These are phyloP conservation scores for Eragrostis nindensis DNA, from an alignment of 176 grass and related monocot species.

Conservation along the genomic window DNA sequence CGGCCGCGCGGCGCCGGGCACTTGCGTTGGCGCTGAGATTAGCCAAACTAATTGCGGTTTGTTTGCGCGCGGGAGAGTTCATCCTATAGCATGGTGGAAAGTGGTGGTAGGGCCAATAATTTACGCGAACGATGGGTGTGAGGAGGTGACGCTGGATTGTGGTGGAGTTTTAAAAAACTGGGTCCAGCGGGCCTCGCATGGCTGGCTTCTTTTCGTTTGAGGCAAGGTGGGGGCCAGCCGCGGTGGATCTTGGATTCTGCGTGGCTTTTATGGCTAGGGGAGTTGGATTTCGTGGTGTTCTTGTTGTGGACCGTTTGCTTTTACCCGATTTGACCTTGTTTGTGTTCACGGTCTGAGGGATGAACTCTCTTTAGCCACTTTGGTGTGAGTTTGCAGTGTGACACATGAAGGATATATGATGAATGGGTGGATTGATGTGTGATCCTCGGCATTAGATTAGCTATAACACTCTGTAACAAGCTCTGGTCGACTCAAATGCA, in stretches of 20 bases:
- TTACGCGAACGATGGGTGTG: conserved; percentile 32
- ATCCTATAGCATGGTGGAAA: neutral
- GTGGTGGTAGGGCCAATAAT: neutral
- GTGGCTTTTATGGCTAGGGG: neutral
- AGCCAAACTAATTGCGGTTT: conserved; percentile 20
- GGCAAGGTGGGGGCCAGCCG: neutral
- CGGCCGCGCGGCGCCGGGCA: neutral
- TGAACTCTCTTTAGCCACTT: too few species aligned
- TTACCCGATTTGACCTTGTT: too few species aligned
- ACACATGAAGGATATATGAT: too few species aligned
- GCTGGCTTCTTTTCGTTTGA: conserved; percentile 16
- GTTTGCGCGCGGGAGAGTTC: conserved; percentile 8
- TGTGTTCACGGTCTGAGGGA: neutral
- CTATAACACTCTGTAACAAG: too few species aligned
- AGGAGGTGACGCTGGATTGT: neutral
- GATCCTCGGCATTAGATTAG: too few species aligned
- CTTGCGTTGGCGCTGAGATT: neutral
- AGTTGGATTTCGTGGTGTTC: neutral
- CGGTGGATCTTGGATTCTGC: conserved; percentile 14
- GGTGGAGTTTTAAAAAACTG: conserved; percentile 15
- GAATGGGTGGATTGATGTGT: too few species aligned
- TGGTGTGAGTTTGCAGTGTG: too few species aligned
- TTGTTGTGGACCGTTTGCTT: neutral
- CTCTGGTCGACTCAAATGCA: too few species aligned
- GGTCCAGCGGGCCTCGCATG: neutral